Evolutionary conservation across 176 grass and related monocot genomes (phyloP), one percentile per base, ranked within the genome.

Genomic region (Oryza coarctata): DNA sequence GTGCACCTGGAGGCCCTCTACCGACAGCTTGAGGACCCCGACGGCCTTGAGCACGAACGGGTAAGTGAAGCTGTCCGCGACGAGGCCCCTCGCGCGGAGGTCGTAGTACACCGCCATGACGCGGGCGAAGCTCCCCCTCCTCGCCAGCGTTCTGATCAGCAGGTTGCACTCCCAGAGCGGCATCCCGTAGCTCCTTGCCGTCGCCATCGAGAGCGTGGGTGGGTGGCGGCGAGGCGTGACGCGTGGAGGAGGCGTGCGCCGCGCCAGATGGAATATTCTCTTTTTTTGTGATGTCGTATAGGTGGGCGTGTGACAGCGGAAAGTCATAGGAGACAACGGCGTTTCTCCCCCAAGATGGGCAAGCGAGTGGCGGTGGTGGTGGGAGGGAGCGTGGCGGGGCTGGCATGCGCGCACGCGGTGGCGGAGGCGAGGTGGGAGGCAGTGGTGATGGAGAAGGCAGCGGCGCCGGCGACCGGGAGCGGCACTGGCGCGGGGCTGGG

Each of bases 341-440:
- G 38, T 10, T 2, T 39, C 38, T 39, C 38, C 10, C 38, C 33
- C 33, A 5, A 55, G 29, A 84, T 84, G 80, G 90, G 71, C 7
- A 77, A 80, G 73, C 55, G 89, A n/a, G 82, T 89, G 71, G 90
- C 87, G 7, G 87, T 89, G 30, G 92, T 94, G 78, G 87, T 95
- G 73, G 93, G 96, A 73, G 90, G 96, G 74, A 91, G 96, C 85
- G 88, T 95, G 12, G 88, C 93, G 9, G 93, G 96, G 27, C 64
- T 95, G 40, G 88, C 88, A 4, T 95, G 92, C 80, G 96, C 92
- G 12, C 96, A 95, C 73, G 96, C 90, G 41, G 76, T 80, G 41
- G 84, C 92, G 64, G 71, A 43, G 9, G 88, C 76, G 68, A 90
- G 90, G 17, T 95, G 93, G 95, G 69, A 87, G 23, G 69, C 34